Base-by-base conservation (phyloP, 345 rosid species). In the Trapa bicornis region DNA sequence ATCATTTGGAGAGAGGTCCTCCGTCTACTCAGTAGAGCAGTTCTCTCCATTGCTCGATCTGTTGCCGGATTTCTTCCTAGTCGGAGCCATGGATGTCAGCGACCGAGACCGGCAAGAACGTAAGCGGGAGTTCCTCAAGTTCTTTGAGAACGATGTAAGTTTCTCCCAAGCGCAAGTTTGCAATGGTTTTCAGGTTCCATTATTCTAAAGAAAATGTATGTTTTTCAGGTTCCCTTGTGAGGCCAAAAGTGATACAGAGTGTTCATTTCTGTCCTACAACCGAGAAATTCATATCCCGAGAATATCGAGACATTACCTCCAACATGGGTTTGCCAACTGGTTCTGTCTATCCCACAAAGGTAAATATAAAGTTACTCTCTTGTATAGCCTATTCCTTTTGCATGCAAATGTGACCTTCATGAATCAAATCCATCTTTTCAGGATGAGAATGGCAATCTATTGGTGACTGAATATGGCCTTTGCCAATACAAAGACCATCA, bases 401-500 rank as follows among this genome's bases (percentile, higher is more conserved):
- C 61, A 32, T 12, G 41, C 65, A 71, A 9, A 65, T 22, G 32
- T 37, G 71, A 37, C 11, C 60, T 57, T 66, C 61, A 76, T 41
- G 70, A 73, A 66, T 60, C 35, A 32, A 11, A 66, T 37, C 33
- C 76, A 16, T 72, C 45, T 15, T 73, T 82, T 69, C 86, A 94
- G 99, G 97, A 94, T 85, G 95, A 94, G 45, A 72, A 81, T 54
- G 97, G 97, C 0, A 87, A 91, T 75, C 79, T 94, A 58, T 80
- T 91, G 86, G 99, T 91, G 65, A 94, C 97, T 65, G 99, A 94
- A 77, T 94, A 85, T 72, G 99, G 99, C 39, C 71, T 94, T 65
- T 94, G 99, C 84, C 80, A 76, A 71, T 94, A 91, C 70, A 91
- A 91, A 84, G 99, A 94, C 79, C 99, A 94, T 71, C 99, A 94